Evolutionary conservation across 1,284 basidiomycete species (phyloP).

Genomic region (Moesziomyces antarcticus): DNA sequence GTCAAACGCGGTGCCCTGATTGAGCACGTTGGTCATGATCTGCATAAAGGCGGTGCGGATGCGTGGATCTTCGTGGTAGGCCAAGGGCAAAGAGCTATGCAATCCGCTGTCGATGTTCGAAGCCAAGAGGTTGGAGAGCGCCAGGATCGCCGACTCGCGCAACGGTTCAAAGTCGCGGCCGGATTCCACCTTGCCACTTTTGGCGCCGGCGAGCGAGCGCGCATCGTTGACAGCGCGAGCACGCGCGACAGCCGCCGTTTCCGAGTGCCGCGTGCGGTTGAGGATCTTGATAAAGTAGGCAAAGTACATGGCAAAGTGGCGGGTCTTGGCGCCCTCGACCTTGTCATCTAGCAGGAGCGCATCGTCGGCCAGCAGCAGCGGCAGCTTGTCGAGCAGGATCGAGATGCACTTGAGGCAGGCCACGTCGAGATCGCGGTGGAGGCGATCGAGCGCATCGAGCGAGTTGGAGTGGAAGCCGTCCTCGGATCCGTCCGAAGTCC

Average conservation of each 20-base stretch:
- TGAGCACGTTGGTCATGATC: constrained; percentile 85
- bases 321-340: constrained; percentile 63
- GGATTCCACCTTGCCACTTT: constrained; percentile 18
- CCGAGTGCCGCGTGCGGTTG: constrained; percentile 53
- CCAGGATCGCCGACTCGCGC: constrained; percentile 68
- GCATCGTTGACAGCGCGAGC: constrained; percentile 19
- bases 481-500: constrained; percentile 60
- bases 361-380: constrained; percentile 61
- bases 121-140: constrained; percentile 81
- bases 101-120: constrained; percentile 89
- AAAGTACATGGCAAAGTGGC: constrained; percentile 62
- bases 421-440: constrained; percentile 62
- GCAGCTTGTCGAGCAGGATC: constrained; percentile 59
- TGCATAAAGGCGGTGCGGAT: constrained; percentile 85
- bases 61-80: constrained; percentile 79
- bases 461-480: constrained; percentile 22
- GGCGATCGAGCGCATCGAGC: constrained; percentile 50
- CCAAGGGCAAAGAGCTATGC: constrained; percentile 84
- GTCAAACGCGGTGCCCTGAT: constrained; percentile 73
- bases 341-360: constrained; percentile 62
- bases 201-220: constrained; percentile 13
- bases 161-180: constrained; percentile 42
- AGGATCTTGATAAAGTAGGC: constrained; percentile 65
- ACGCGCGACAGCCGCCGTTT: constrained; percentile 29
- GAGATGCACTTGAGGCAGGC: constrained; percentile 61